Evolutionary conservation across 78 protist species (phyloP).

Genomic region (Tieghemostelium lacteum): DNA sequence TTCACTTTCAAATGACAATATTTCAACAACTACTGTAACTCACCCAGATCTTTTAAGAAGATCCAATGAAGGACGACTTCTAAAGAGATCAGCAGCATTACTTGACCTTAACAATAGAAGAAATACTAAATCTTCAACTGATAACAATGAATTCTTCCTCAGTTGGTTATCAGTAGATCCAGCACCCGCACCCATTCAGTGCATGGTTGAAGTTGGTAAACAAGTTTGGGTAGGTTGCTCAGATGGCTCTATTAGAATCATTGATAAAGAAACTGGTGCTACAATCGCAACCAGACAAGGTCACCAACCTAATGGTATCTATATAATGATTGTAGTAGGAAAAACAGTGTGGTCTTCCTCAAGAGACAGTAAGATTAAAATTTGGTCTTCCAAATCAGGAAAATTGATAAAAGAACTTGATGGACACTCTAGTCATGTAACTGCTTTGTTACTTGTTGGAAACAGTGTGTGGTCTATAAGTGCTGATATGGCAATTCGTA

Average conservation of each 20-base stretch:
- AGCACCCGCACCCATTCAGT: constrained; percentile 69
- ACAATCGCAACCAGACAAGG: constrained; percentile 18
- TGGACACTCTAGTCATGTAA: constrained; percentile 62
- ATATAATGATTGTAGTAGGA: constrained; percentile 44
- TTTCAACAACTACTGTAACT: no score
- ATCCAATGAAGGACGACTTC: neutral
- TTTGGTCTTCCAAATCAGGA: constrained; percentile 54
- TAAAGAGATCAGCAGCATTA: constrained; percentile 32
- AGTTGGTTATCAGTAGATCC: constrained; percentile 37
- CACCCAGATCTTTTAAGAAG: no score
- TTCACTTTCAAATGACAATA: neutral
- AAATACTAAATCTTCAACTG: neutral
- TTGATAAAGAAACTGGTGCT: constrained; percentile 2
- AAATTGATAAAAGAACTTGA: constrained; percentile 52
- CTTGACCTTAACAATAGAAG: constrained; percentile 20
- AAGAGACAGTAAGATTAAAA: constrained; percentile 58
- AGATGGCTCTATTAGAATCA: constrained; percentile 54
- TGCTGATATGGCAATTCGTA: constrained; percentile 61
- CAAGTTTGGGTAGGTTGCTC: constrained; percentile 68
- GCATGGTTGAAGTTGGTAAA: constrained; percentile 66
- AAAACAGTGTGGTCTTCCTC: constrained; percentile 57
- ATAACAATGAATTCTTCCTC: constrained; percentile 12
- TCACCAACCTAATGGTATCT: constrained; percentile 57
- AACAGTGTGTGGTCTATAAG: constrained; percentile 33
- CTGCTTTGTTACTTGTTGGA: constrained; percentile 25